These are phyloP conservation scores for Phaeomoniella chlamydospora DNA, from an alignment of 2,329 filamentous ascomycete genomes.

Conservation along the genomic window DNA sequence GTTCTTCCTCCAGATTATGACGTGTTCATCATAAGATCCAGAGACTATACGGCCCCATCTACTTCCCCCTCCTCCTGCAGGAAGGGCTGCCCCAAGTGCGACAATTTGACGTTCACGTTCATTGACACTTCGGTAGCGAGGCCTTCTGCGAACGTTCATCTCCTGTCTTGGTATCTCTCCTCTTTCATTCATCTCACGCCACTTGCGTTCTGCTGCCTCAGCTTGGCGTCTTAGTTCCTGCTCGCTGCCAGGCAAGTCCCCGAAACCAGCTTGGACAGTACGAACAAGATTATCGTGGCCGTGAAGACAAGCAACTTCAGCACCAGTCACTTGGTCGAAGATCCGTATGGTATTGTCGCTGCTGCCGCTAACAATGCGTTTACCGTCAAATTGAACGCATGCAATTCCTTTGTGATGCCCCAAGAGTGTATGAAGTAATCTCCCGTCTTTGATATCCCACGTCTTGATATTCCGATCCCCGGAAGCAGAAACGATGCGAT, in stretches of 20 bases:
- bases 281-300: slow-evolving; percentile 77
- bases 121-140: slow-evolving; percentile 58
- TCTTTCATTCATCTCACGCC: slow-evolving; percentile 42
- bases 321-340: slow-evolving; percentile 71
- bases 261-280: slow-evolving; percentile 90
- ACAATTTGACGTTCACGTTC: slow-evolving; percentile 55
- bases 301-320: slow-evolving; percentile 76
- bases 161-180: slow-evolving; percentile 24
- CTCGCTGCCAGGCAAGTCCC: slow-evolving; percentile 67
- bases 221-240: slow-evolving; percentile 63
- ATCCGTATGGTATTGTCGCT: slow-evolving; percentile 94
- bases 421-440: slow-evolving; percentile 61
- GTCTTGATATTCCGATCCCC: slow-evolving; percentile 89
- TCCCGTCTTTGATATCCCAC: slow-evolving; percentile 76
- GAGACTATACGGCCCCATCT: slow-evolving; percentile 90
- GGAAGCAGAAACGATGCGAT: slow-evolving; percentile 85
- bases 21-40: slow-evolving; percentile 88
- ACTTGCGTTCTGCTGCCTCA: slow-evolving; percentile 56
- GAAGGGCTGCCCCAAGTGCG: slow-evolving; percentile 71
- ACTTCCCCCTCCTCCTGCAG: slow-evolving; percentile 79
- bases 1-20: slow-evolving; percentile 88
- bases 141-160: slow-evolving; percentile 33
- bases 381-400: slow-evolving; percentile 90
- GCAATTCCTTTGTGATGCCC: slow-evolving; percentile 93
- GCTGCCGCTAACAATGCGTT: slow-evolving; percentile 86